phyloP scores from a whole-genome alignment of 2,329 filamentous ascomycete species.

The Fusarium drepaniforme region DNA sequence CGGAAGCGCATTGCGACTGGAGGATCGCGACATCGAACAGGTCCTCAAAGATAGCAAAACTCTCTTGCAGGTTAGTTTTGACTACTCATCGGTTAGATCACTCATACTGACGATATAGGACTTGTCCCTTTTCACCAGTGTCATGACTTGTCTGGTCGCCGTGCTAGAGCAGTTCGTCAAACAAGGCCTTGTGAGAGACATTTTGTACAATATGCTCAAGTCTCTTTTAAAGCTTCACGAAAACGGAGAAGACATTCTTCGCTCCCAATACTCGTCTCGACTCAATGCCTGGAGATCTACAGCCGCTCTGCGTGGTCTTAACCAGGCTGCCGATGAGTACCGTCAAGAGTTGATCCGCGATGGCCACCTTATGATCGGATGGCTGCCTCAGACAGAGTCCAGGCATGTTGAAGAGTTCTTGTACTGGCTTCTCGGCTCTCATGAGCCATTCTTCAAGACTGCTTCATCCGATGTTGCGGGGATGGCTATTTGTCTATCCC shows the following conservation, averaged over 20 bases:
- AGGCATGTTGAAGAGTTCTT: background rate
- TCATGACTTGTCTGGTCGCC: background rate
- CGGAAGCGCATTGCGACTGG: background rate
- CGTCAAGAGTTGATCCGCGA: background rate
- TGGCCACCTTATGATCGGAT: background rate
- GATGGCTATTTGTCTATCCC: background rate
- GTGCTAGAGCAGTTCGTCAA: background rate
- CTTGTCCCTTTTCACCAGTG: background rate
- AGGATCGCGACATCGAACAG: background rate
- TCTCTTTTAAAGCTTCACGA: background rate
- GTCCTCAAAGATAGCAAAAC: background rate
- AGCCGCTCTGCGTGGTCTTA: background rate
- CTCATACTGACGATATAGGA: background rate
- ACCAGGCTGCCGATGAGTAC: background rate
- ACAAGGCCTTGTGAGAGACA: background rate
- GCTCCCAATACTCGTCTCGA: background rate
- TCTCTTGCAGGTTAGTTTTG: background rate
- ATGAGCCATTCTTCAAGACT: background rate
- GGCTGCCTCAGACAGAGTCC: background rate
- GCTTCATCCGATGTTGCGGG: background rate
- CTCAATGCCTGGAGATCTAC: background rate
- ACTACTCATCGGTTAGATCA: no score
- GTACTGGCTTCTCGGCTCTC: background rate
- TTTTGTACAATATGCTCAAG: background rate
- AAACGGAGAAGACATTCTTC: background rate